Evolutionary conservation across 73 alveolate genomes (phyloP).

Genomic region (Stentor coeruleus): DNA sequence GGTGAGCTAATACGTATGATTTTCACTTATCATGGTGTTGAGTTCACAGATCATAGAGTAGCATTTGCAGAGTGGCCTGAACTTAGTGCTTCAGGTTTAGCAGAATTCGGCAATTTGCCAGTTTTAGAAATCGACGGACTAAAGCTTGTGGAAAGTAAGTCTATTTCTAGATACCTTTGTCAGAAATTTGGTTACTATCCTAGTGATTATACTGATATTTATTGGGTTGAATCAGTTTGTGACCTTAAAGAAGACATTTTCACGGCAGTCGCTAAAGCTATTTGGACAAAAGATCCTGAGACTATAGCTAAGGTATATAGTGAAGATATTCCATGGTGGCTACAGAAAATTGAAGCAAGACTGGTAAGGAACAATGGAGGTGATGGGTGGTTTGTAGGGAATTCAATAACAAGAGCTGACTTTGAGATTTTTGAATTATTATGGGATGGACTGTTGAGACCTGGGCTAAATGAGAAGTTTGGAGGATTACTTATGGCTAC

Average conservation of each 20-base stretch:
- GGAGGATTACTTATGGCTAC: not conserved
- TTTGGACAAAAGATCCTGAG: not conserved
- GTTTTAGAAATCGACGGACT: too few relatives aligned
- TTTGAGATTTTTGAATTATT: not conserved
- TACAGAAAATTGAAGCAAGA: not conserved
- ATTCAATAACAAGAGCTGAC: not conserved
- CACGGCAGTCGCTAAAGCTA: not conserved
- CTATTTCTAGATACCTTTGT: too few relatives aligned
- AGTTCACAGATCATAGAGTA: too few relatives aligned
- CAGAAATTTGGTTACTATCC: conserved; percentile 56
- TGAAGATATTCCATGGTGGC: too few relatives aligned
- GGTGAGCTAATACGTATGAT: too few relatives aligned
- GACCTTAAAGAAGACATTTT: conserved; percentile 21
- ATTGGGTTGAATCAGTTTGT: conserved; percentile 48
- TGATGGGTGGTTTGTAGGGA: conserved; percentile 16
- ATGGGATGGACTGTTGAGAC: not conserved
- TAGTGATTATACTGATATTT: conserved; percentile 52
- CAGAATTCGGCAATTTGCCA: too few relatives aligned
- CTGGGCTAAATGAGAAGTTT: not conserved
- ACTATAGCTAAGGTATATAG: too few relatives aligned
- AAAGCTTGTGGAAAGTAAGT: too few relatives aligned
- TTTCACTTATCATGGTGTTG: too few relatives aligned
- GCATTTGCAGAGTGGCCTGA: too few relatives aligned
- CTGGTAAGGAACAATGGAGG: not conserved
- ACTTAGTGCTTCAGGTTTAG: too few relatives aligned